Evolutionary conservation across 805 yeast genomes (phyloP), one percentile per base, ranked within the genome.

Genomic region (fission yeast (Schizosaccharomyces pombe)): DNA sequence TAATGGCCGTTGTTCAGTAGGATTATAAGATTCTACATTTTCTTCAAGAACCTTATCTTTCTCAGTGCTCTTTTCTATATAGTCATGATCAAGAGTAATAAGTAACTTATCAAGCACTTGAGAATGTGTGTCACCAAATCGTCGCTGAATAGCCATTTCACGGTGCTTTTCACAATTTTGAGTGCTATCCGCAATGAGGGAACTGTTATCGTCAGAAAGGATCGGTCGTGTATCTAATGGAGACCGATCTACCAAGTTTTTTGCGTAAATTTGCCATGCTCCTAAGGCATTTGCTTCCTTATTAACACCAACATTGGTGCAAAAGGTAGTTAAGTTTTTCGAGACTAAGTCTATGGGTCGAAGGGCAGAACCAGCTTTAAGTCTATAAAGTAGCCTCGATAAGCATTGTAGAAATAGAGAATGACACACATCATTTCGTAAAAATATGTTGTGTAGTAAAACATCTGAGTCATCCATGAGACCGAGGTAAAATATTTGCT

Each of bases 231-330:
- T 40, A 19, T 56, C 58, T 8, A 59, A 47, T 5, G 60, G 60
- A 8, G 60, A 56, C 29, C 33, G 54, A 24, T 59, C 61, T 4
- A 57, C 59, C 29, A 30, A 47, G 54, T 56, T 56, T 5, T 57
- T 56, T 6, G 61, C 61, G 52, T 59, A 59, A 6, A 53, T 49
- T 16, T 47, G 52, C 61, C 61, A 59, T 8, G 61, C 61, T 22
- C 49, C 49, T 8, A 43, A 26, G 26, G 49, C 49, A 43, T 26
- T 26, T 5, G 49, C 31, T 19, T 43, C 14, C 26, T 30, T 28
- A 24, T 43, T 28, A n/a, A 29, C 19, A n/a, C 49, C 49, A 6
- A 43, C 5, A 3, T 22, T 19, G 14, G 19, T 19, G 26, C 26
- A 43, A 11, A 43, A 8, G 14, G 28, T 43, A 8, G 19, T 30